A percentile compares a stretch with the other conserved stretches of the same genome.
Evolutionary conservation across 768 basidiomycete genomes (phyloP).

Genomic region (Amanita phalloides): DNA sequence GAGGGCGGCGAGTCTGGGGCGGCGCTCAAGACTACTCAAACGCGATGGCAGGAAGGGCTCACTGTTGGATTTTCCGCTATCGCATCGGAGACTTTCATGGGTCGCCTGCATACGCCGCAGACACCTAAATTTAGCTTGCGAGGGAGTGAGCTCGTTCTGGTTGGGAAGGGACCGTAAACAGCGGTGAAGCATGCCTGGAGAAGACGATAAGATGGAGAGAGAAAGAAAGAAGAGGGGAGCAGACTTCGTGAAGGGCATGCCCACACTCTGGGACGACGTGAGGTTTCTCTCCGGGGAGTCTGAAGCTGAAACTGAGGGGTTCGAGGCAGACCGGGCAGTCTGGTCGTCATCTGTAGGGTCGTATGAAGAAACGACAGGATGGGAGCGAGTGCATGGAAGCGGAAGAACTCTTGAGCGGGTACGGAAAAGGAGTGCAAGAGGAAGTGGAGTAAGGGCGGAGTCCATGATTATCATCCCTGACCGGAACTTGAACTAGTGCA

Average conservation of each 20-base stretch:
- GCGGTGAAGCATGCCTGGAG: conserved; percentile 91
- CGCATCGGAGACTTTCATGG: conserved; percentile 92
- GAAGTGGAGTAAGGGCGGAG: conserved; percentile 33
- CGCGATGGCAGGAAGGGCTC: conserved; percentile 15
- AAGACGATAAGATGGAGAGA: conserved; percentile 4
- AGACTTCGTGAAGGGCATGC: conserved; percentile 90
- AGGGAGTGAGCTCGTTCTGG: conserved; percentile 39
- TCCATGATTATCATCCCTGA: conserved; percentile 21
- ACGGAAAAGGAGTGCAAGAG: conserved; percentile 45
- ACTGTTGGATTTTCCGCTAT: conserved; percentile 87
- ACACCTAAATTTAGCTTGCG: conserved; percentile 81
- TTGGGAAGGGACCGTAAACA: conserved; percentile 86
- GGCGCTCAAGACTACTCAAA: no score
- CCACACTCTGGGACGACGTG: conserved; percentile 97
- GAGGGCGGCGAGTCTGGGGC: conserved; percentile 82
- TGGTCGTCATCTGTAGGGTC: conserved; percentile 66
- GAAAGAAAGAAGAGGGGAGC: neutral
- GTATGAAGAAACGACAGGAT: conserved; percentile 61
- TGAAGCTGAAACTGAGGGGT: conserved; percentile 84
- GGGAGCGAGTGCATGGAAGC: conserved; percentile 43
- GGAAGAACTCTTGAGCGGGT: no score
- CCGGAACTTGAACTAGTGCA: no score
- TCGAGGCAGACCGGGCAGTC: conserved; percentile 97
- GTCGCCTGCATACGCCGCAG: conserved; percentile 92
- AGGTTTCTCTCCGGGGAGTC: conserved; percentile 92